Evolutionary conservation across 75 land plant species (phyloP), one percentile per base, ranked within the genome.

Genomic region (Picea glauca): DNA sequence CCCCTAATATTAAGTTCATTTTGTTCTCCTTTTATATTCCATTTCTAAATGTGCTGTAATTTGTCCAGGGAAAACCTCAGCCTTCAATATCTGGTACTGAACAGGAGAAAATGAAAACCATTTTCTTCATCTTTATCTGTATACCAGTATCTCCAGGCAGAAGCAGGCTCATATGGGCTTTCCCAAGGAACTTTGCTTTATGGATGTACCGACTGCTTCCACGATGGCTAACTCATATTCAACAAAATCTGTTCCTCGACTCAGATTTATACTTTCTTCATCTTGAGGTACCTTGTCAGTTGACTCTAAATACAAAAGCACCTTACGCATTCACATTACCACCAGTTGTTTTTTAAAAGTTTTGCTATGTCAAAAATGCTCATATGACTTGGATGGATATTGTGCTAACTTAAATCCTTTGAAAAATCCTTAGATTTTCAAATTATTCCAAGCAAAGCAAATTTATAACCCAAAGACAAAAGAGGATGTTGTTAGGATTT

Each of bases 261-360:
- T 95, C 98, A 12, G 98, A 90, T 78, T 70, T 90, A 33, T 91
- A 88, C 76, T 87, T 93, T 67, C 96, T 93, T 67, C 96, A 95
- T 80, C 61, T 88, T 26, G 77, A 86, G 91, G 98, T 95, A 88
- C 78, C 31, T 59, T 6, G 35, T 40, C 9, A 31, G 32, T 79
- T 54, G 54, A 38, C 30, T 75, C 20, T 62, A 26, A 46, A 13
- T 43, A 20, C 23, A 32, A 75, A 13, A 43, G 30, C 40, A 76
- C 21, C 30, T 35, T 79, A 33, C 60, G 43, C 23, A 50, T 74
- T 40, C 35, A 35, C 30, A 30, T 72, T 78, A 12, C 63, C 33
- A 58, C 7, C 58, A 56, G 9, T 57, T 26, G 62, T 60, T 56
- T 59, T 75, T 9, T 3, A 26, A 31, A 56, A 14, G 3, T 38